Conservation (phyloP, 1,284 basidiomycete genomes). For the Malassezia japonica region DNA sequence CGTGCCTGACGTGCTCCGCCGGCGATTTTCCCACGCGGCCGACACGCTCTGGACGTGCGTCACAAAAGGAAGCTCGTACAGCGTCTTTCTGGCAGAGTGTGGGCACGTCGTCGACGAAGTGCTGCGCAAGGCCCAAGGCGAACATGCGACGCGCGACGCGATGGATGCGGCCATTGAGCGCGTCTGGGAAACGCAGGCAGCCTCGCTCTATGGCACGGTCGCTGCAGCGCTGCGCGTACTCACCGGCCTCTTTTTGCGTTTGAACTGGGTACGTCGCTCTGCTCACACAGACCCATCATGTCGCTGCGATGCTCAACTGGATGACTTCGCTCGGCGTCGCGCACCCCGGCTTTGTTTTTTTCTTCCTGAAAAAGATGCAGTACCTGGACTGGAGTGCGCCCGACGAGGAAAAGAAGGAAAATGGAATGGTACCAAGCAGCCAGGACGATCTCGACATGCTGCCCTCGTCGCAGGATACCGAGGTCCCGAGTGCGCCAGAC, state of each 20-base stretch:
- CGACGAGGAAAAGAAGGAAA: neutral
- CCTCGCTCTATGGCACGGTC: slow-evolving; percentile 19
- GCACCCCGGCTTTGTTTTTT: slow-evolving; percentile 8
- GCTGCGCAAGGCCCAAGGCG: neutral
- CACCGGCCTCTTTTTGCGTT: slow-evolving; percentile 22
- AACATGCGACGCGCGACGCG: neutral
- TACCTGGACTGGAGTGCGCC: neutral
- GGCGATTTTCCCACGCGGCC: neutral
- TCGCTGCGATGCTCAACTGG: slow-evolving; percentile 21
- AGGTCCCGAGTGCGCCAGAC: neutral
- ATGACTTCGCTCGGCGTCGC: slow-evolving; percentile 6
- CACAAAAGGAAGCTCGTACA: slow-evolving; percentile 6
- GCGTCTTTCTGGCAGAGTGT: slow-evolving; percentile 8
- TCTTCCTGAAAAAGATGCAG: neutral
- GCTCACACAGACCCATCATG: slow-evolving; percentile 9
- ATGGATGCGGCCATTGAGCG: neutral
- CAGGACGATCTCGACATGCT: neutral
- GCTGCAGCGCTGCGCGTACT: slow-evolving; percentile 22
- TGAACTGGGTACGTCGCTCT: slow-evolving; percentile 2
- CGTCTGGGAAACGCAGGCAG: slow-evolving; percentile 17
- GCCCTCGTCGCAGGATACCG: slow-evolving; percentile 1
- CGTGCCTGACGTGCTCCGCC: neutral
- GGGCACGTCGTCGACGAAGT: slow-evolving; percentile 1
- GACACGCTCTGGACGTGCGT: slow-evolving; percentile 8
- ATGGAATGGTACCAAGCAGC: neutral